Conservation (phyloP, 306 rosid species). For the Sophora flavescens region DNA sequence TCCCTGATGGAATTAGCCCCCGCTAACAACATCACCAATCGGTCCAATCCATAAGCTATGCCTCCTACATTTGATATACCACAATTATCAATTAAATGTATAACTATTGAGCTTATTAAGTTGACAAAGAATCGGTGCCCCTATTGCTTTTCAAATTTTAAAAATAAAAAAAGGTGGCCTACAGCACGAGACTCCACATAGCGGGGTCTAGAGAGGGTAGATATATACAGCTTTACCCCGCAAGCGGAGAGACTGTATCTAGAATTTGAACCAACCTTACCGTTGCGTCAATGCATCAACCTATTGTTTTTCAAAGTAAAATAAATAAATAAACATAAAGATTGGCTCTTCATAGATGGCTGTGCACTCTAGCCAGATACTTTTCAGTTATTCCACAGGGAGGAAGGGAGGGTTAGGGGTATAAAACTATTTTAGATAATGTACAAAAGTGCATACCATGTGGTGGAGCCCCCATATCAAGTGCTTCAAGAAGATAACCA, state of each 20-base stretch:
- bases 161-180: too few species aligned
- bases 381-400: conserved; percentile 7
- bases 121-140: not conserved
- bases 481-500: conserved; percentile 94
- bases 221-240: too few species aligned
- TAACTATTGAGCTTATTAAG: not conserved
- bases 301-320: too few species aligned
- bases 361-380: conserved; percentile 10
- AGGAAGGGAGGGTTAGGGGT: not conserved
- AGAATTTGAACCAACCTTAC: too few species aligned
- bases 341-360: not conserved
- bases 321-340: not conserved
- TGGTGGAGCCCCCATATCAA: conserved; percentile 99
- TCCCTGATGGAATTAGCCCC: conserved; percentile 92
- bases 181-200: too few species aligned
- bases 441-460: conserved; percentile 70
- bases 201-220: too few species aligned
- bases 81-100: not conserved
- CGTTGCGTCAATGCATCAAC: too few species aligned
- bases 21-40: conserved; percentile 90
- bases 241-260: too few species aligned
- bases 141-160: not conserved
- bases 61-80: conserved; percentile 67
- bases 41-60: conserved; percentile 89
- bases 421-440: conserved; percentile 6